Conservation (phyloP, 2,329 filamentous ascomycete genomes). For the Penicillium vulpinum region DNA sequence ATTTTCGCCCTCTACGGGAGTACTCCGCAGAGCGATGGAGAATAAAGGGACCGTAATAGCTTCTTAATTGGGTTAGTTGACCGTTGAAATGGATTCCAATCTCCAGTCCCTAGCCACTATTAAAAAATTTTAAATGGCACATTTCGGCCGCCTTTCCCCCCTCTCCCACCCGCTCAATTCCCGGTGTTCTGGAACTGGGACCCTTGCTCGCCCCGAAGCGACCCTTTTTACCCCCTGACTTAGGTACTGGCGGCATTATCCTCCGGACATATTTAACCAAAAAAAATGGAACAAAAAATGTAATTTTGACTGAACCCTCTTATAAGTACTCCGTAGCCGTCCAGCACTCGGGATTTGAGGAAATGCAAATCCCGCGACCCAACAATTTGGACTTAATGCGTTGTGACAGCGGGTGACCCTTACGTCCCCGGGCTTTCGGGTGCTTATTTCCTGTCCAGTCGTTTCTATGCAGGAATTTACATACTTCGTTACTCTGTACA, state of each 20-base stretch:
- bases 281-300: background rate
- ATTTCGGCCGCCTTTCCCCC: background rate
- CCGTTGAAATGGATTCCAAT: slow-evolving; percentile 13
- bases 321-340: background rate
- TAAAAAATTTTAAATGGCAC: background rate
- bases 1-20: background rate
- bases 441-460: background rate
- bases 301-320: background rate
- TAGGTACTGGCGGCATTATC: background rate
- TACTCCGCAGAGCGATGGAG: background rate
- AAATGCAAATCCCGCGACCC: background rate
- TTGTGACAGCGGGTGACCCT: slow-evolving; percentile 4
- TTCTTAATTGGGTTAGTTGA: slow-evolving; percentile 16
- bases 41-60: background rate
- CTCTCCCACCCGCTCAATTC: background rate
- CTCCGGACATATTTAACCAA: background rate
- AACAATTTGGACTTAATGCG: background rate
- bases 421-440: background rate
- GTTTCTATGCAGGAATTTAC: background rate
- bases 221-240: background rate
- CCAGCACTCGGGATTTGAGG: background rate
- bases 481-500: background rate
- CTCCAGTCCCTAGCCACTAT: background rate
- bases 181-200: background rate
- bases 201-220: background rate